Evolutionary conservation across 2,329 filamentous ascomycete genomes (phyloP).

Genomic region (Fusarium sp.): DNA sequence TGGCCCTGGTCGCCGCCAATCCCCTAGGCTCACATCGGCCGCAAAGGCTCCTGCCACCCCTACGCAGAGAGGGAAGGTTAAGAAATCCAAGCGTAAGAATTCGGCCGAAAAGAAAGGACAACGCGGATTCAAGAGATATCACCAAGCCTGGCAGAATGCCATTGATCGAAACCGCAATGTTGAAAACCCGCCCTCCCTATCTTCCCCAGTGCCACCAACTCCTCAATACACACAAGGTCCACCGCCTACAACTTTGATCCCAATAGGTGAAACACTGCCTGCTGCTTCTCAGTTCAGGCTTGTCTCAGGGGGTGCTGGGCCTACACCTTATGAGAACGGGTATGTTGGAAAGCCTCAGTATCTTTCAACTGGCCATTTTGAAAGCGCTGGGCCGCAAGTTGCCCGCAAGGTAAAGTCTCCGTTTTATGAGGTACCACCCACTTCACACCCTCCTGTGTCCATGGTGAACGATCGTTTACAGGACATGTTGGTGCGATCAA

Average conservation of each 20-base stretch:
- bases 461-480: slow-evolving; percentile 47
- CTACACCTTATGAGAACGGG: slow-evolving; percentile 48
- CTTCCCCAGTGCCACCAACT: slow-evolving; percentile 24
- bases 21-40: slow-evolving; percentile 32
- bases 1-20: slow-evolving; percentile 36
- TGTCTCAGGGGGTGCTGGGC: slow-evolving; percentile 34
- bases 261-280: slow-evolving; percentile 35
- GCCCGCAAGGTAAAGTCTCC: slow-evolving; percentile 49
- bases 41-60: slow-evolving; percentile 34
- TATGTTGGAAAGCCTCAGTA: slow-evolving; percentile 47
- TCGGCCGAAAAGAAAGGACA: slow-evolving; percentile 54
- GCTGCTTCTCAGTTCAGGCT: slow-evolving; percentile 40
- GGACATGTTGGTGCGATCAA: slow-evolving; percentile 62
- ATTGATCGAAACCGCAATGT: slow-evolving; percentile 49
- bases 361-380: slow-evolving; percentile 35
- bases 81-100: slow-evolving; percentile 50
- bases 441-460: slow-evolving; percentile 39
- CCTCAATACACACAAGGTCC: slow-evolving; percentile 29
- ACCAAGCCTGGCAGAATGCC: slow-evolving; percentile 60
- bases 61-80: slow-evolving; percentile 42
- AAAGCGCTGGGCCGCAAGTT: slow-evolving; percentile 34
- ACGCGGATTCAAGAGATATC: slow-evolving; percentile 63
- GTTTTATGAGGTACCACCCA: slow-evolving; percentile 39
- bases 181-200: slow-evolving; percentile 19
- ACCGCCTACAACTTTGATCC: slow-evolving; percentile 18